Conservation (phyloP, 805 yeast species). For the Wickerhamiella alocasiicola region DNA sequence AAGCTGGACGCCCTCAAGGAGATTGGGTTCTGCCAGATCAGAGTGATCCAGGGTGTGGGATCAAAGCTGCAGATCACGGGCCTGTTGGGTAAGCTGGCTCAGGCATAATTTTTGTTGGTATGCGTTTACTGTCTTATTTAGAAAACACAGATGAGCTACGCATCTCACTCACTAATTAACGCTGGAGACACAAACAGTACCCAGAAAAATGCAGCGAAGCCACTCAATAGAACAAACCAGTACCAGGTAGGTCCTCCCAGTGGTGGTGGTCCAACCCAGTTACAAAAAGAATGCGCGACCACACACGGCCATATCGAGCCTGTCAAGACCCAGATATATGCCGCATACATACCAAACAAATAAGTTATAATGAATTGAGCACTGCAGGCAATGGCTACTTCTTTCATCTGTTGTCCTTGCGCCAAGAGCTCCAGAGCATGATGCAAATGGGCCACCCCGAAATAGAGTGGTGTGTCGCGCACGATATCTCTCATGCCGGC, state of each 20-base stretch:
- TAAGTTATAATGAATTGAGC: constrained; percentile 57
- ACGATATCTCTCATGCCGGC: constrained; percentile 22
- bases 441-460: constrained; percentile 70
- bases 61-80: constrained; percentile 80
- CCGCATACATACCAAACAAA: constrained; percentile 57
- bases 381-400: constrained; percentile 29
- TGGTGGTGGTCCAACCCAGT: constrained; percentile 55
- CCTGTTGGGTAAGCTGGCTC: constrained; percentile 45
- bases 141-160: too few species aligned
- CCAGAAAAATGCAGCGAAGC: not conserved
- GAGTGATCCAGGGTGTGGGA: constrained; percentile 85
- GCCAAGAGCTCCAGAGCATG: constrained; percentile 45
- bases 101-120: not conserved
- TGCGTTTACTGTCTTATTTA: too few species aligned
- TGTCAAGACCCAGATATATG: constrained; percentile 40
- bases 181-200: too few species aligned
- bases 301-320: constrained; percentile 45
- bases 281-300: constrained; percentile 54
- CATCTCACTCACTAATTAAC: too few species aligned
- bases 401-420: constrained; percentile 22
- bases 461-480: constrained; percentile 44
- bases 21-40: constrained; percentile 84
- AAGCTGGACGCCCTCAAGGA: constrained; percentile 70
- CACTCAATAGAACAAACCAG: too few species aligned
- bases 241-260: not conserved